A percentile compares a stretch with the other conserved stretches of the same genome.
These are phyloP conservation scores for Fusarium sp. DNA, from an alignment of 2,329 filamentous ascomycete species.

Conservation along the genomic window DNA sequence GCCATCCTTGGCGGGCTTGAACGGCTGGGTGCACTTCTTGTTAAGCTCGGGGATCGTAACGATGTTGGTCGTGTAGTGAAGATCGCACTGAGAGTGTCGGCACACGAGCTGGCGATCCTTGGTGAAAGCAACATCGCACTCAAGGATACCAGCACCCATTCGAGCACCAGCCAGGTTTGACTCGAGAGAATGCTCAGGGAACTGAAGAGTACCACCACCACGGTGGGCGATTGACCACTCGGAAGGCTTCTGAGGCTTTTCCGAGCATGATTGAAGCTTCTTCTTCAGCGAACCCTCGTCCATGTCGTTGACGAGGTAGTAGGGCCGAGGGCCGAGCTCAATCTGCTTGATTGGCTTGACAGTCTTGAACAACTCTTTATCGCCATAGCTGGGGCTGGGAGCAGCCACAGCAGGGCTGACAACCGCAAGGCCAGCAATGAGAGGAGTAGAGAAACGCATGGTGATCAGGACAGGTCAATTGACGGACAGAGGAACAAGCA, in stretches of 20 bases:
- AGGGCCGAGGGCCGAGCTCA: constrained; percentile 70
- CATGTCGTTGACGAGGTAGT: constrained; percentile 72
- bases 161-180: constrained; percentile 69
- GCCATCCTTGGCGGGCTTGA: constrained; percentile 63
- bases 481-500: background rate
- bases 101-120: constrained; percentile 72
- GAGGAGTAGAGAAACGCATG: constrained; percentile 47
- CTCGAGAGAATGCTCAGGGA: constrained; percentile 71
- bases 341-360: constrained; percentile 59
- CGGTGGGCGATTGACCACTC: constrained; percentile 70
- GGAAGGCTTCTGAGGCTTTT: constrained; percentile 60
- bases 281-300: constrained; percentile 67
- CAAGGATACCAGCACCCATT: constrained; percentile 73
- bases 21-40: constrained; percentile 70
- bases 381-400: constrained; percentile 35
- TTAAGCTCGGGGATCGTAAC: constrained; percentile 68
- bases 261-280: constrained; percentile 66
- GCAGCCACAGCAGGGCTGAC: constrained; percentile 41
- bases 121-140: constrained; percentile 76
- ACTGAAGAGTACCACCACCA: constrained; percentile 68
- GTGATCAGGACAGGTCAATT: constrained; percentile 19
- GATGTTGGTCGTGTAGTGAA: constrained; percentile 76
- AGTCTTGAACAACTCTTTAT: constrained; percentile 41
- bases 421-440: constrained; percentile 46
- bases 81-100: constrained; percentile 72